Evolutionary conservation across 2,329 filamentous ascomycete genomes (phyloP), one percentile per base, ranked within the genome.

Genomic region (Catunica adiposa): DNA sequence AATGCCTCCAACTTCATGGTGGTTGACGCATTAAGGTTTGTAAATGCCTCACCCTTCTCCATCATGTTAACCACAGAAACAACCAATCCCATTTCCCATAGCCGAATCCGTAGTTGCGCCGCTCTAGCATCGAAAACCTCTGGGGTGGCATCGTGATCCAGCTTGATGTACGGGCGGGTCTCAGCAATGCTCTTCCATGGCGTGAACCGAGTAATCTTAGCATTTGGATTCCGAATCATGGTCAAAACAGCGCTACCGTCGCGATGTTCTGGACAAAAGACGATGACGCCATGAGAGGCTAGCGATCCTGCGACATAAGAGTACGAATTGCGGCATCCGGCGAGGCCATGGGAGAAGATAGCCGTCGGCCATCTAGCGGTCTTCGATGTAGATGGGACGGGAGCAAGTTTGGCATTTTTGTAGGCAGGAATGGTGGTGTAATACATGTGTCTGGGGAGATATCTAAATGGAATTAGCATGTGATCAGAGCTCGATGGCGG

Each of bases 321-420:
- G 69, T 94, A 94, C 9, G 86, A 80, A 63, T 92, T 92, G 61
- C 86, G 77, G 58, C 79, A 83, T 38, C 88, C 88, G 38, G 85
- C 88, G 1, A 94, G 73, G 0, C 88, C 88, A 64, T 94, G 88
- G 1, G 86, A 92, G 68, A 94, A 94, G 60, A 94, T 73, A 71
- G 88, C 81, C 0, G 87, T 84, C 0, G 88, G 87, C 83, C 86
- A 92, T 69, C 79, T 72, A 56, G 73, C 70, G 58, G 70, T 68
- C 3, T 70, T 63, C 2, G 71, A 69, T 9, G 70, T 63, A 58
- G 79, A 63, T 58, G 71, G 58, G 64, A 34, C 29, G 11, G 29
- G 29, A 34, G 81, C 74, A 6, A 89, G 67, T 4, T 75, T 72
- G 9, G 85, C 85, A 64, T 89, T 86, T 61, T 85, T 82, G 61